Percentiles rank a stretch among this genome's conserved stretches.
Conservation (phyloP, 192 early-diverging fungal genomes). For the Cladochytrium replicatum region DNA sequence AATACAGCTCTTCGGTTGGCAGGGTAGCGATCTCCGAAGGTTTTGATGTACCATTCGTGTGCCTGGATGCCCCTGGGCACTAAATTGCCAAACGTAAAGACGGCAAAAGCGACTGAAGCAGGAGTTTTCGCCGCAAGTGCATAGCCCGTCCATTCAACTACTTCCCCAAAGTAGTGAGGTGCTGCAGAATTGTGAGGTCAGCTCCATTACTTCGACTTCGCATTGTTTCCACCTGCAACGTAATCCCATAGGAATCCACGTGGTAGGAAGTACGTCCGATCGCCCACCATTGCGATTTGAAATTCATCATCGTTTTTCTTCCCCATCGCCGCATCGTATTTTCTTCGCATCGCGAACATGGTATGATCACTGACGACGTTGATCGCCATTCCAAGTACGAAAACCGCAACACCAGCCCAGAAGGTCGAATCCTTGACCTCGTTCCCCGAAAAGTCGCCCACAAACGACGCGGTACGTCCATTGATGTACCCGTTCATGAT, state of each 20-base stretch:
- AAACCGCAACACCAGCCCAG: conserved; percentile 11
- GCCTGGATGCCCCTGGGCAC: conserved; percentile 19
- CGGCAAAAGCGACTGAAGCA: conserved; percentile 9
- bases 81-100: conserved; percentile 25
- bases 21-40: conserved; percentile 23
- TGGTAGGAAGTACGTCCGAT: conserved; percentile 17
- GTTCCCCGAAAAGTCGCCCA: not conserved
- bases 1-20: conserved; percentile 17
- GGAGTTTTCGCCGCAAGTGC: conserved; percentile 13
- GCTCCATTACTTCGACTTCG: too few species aligned
- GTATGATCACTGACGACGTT: conserved; percentile 14
- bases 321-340: not conserved
- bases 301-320: not conserved
- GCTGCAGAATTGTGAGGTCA: too few species aligned
- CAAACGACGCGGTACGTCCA: not conserved
- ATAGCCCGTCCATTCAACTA: conserved; percentile 32
- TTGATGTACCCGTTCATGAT: conserved; percentile 3
- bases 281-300: not conserved
- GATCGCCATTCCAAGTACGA: conserved; percentile 13
- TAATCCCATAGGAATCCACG: conserved; percentile 12
- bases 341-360: conserved; percentile 12
- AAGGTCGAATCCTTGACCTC: conserved; percentile 1
- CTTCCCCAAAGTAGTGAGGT: conserved; percentile 27
- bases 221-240: conserved; percentile 18
- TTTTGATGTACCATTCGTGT: conserved; percentile 24